Evolutionary conservation across 176 grass and related monocot species (phyloP), one percentile per base, ranked within the genome.

Genomic region (Calamus simplicifolius): DNA sequence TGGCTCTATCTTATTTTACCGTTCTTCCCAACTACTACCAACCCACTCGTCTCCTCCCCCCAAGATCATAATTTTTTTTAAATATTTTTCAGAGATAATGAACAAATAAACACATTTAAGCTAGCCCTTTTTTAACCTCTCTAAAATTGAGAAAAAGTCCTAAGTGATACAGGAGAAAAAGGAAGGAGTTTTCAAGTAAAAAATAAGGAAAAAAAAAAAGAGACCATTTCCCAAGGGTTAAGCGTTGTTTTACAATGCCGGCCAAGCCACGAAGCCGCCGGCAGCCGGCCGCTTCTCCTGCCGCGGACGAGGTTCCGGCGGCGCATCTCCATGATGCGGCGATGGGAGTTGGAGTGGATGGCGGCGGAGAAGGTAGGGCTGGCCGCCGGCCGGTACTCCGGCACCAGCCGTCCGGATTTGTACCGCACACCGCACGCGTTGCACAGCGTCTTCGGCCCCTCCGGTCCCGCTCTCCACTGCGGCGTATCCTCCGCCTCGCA

Each of bases 371-470:
- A 96, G 61, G 83, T 85, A 28, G 91, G 91, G 83, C 91, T 96
- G 55, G 59, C 77, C 18, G 80, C 84, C 4, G 91, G 91, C 16
- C 91, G 82, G 78, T 96, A 96, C 70, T 96, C 91, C 18, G 87
- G 86, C 52, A 79, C 66, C 50, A 96, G 79, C 16, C 91, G 67
- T 1, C 86, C 91, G 49, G 83, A 71, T 52, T 90, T 90, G 78
- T 68, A 90, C 29, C 90, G 61, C 43, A 95, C 90, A 13, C 90
- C 90, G 66, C 90, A 95, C 5, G 90, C 90, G 78, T 95, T 95
- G 80, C 90, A 95, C 57, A 95, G 86, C 26, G 86, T 82, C 51
- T 82, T 74, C 18, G 86, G 82, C 0, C 91, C 91, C 4, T 58
- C 77, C 0, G 90, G 86, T 19, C 86, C 90, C 60, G 75, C 66